These are phyloP conservation scores for Isabelozyma gotoi DNA, from an alignment of 805 yeast species.

Conservation along the genomic window DNA sequence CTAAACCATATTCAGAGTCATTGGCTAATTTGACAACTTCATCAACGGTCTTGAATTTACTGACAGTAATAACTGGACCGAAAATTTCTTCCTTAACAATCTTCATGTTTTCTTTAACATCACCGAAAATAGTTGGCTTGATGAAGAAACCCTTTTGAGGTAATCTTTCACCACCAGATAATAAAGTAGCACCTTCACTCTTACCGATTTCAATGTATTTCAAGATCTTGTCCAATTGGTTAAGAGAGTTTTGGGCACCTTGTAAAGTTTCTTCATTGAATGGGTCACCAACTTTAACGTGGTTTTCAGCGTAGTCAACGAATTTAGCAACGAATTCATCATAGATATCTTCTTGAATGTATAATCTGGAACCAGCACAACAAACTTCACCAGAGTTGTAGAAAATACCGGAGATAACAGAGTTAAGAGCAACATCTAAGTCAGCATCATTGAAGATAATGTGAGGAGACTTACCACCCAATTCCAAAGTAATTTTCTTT, in stretches of 20 bases:
- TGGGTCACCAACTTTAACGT: slow-evolving; percentile 75
- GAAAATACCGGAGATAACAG: slow-evolving; percentile 80
- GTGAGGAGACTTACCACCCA: slow-evolving; percentile 96
- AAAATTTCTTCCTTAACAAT: slow-evolving; percentile 89
- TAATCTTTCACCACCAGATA: slow-evolving; percentile 79
- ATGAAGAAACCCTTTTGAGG: slow-evolving; percentile 71
- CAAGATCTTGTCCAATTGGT: slow-evolving; percentile 77
- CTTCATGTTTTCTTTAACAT: slow-evolving; percentile 69
- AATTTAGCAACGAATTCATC: slow-evolving; percentile 70
- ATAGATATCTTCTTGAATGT: slow-evolving; percentile 81
- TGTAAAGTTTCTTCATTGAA: slow-evolving; percentile 75
- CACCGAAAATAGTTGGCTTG: slow-evolving; percentile 83
- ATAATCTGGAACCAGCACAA: slow-evolving; percentile 90
- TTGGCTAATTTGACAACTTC: slow-evolving; percentile 80
- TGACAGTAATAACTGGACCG: slow-evolving; percentile 87
- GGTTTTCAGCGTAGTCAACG: slow-evolving; percentile 51
- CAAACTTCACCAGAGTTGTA: slow-evolving; percentile 96
- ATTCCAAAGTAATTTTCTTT: slow-evolving; percentile 90
- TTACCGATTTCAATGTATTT: slow-evolving; percentile 74
- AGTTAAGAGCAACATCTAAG: slow-evolving; percentile 69
- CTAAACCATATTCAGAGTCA: slow-evolving; percentile 80
- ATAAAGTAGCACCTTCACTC: slow-evolving; percentile 78
- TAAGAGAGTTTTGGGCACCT: slow-evolving; percentile 89
- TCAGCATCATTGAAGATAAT: slow-evolving; percentile 86
- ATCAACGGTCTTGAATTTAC: slow-evolving; percentile 79